These are phyloP conservation scores for Talaromyces pinophilus DNA, from an alignment of 2,329 filamentous ascomycete genomes.

Conservation along the genomic window DNA sequence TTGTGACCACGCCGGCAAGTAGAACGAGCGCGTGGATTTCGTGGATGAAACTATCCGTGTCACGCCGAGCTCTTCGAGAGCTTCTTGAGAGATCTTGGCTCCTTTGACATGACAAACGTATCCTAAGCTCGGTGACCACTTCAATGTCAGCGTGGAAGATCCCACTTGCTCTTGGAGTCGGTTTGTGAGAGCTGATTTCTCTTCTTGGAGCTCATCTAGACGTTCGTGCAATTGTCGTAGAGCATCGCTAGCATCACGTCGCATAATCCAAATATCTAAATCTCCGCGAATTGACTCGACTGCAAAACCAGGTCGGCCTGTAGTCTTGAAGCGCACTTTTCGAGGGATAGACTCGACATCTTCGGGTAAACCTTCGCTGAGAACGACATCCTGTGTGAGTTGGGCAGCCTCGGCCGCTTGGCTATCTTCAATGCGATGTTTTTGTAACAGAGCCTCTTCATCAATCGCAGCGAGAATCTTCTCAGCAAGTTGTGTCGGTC, in stretches of 20 bases:
- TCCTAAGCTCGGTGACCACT: slow-evolving; percentile 83
- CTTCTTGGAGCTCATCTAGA: slow-evolving; percentile 60
- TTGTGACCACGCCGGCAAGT: slow-evolving; percentile 78
- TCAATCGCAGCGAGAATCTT: slow-evolving; percentile 80
- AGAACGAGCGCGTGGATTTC: slow-evolving; percentile 81
- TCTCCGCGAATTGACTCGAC: slow-evolving; percentile 40
- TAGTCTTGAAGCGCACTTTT: slow-evolving; percentile 38
- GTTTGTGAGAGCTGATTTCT: slow-evolving; percentile 63
- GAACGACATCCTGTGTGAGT: slow-evolving; percentile 71
- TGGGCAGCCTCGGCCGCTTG: slow-evolving; percentile 70
- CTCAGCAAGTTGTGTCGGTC: slow-evolving; percentile 67
- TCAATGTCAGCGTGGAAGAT: slow-evolving; percentile 70
- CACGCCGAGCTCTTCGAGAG: slow-evolving; percentile 45
- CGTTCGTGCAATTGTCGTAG: slow-evolving; percentile 68
- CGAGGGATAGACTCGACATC: slow-evolving; percentile 61
- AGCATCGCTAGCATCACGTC: slow-evolving; percentile 63
- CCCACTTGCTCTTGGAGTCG: slow-evolving; percentile 62
- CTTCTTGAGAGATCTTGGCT: slow-evolving; percentile 60
- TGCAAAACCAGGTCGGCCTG: slow-evolving; percentile 30
- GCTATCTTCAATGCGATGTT: slow-evolving; percentile 74
- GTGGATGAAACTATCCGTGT: slow-evolving; percentile 70
- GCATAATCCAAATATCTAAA: slow-evolving; percentile 65
- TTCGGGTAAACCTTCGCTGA: slow-evolving; percentile 62
- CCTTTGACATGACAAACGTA: slow-evolving; percentile 90
- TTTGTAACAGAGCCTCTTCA: slow-evolving; percentile 81